Percentiles rank a stretch among this genome's conserved stretches.
These are phyloP conservation scores for Citeromyces siamensis DNA, from an alignment of 1,139 yeast genomes.

Conservation along the genomic window DNA sequence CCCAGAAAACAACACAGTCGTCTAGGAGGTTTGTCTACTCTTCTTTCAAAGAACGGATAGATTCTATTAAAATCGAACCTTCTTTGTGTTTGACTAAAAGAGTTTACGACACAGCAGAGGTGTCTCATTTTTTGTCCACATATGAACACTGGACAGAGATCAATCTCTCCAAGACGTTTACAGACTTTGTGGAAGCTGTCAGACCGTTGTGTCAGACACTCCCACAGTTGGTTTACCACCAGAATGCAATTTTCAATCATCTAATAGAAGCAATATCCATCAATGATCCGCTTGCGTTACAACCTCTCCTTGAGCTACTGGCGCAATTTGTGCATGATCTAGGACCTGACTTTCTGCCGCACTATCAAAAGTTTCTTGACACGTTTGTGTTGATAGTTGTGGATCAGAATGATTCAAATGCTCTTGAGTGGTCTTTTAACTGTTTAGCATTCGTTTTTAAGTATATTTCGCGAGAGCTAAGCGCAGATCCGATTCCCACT, in stretches of 20 bases:
- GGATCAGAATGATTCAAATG: conserved; percentile 42
- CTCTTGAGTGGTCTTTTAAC: conserved; percentile 77
- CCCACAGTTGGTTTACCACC: conserved; percentile 73
- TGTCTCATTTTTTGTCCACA: conserved; percentile 71
- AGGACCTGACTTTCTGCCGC: conserved; percentile 81
- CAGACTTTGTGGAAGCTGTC: conserved; percentile 41
- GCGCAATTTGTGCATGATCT: conserved; percentile 87
- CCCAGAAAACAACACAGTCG: conserved; percentile 36
- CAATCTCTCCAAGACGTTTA: conserved; percentile 64
- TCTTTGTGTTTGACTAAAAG: conserved; percentile 47
- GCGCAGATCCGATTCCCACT: conserved; percentile 56
- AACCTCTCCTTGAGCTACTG: conserved; percentile 70
- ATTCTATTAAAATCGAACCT: conserved; percentile 79
- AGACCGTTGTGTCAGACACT: conserved; percentile 45
- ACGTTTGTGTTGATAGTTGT: conserved; percentile 40
- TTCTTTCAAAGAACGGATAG: conserved; percentile 77
- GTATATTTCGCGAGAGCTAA: conserved; percentile 56
- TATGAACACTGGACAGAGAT: conserved; percentile 83
- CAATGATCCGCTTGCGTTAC: conserved; percentile 64
- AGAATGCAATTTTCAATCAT: conserved; percentile 41
- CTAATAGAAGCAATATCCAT: conserved; percentile 27
- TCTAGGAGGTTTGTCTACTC: conserved; percentile 50
- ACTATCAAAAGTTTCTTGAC: conserved; percentile 39
- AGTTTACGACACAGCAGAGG: conserved; percentile 46
- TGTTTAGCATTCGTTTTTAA: conserved; percentile 83